Conservation (phyloP, 1,284 basidiomycete species). For the Apiotrichum porosum region DNA sequence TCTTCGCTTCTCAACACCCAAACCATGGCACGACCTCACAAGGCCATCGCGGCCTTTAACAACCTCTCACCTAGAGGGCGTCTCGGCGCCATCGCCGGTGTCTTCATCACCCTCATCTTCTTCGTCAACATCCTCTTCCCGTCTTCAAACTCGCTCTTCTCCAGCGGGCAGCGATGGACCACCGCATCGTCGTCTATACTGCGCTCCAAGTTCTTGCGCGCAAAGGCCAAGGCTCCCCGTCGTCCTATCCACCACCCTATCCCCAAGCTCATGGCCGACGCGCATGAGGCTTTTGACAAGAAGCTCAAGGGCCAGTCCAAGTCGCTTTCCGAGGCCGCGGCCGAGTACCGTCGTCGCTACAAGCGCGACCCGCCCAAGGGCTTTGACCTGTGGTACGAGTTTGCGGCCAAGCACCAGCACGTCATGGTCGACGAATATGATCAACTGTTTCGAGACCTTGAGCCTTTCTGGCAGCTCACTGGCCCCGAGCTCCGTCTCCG, state of each 20-base stretch:
- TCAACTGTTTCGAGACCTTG: constrained; percentile 68
- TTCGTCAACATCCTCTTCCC: constrained; percentile 36
- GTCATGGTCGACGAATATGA: constrained; percentile 89
- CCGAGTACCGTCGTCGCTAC: constrained; percentile 74
- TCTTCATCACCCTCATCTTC: constrained; percentile 26
- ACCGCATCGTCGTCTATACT: constrained; percentile 45
- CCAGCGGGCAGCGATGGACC: constrained; percentile 41
- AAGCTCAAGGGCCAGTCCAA: constrained; percentile 69
- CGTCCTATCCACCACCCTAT: constrained; percentile 66
- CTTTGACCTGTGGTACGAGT: constrained; percentile 84
- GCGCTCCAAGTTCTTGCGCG: constrained; percentile 45
- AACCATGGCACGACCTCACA: constrained; percentile 8
- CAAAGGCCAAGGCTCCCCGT: constrained; percentile 35
- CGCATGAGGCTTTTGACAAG: constrained; percentile 61
- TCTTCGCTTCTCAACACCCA: background rate
- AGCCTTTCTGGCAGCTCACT: constrained; percentile 70
- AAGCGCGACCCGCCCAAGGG: constrained; percentile 73
- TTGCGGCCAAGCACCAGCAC: constrained; percentile 66
- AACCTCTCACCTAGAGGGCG: constrained; percentile 24
- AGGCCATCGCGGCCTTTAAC: constrained; percentile 1
- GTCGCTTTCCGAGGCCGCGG: constrained; percentile 66
- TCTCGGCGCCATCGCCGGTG: constrained; percentile 24
- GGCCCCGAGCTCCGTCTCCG: constrained; percentile 68
- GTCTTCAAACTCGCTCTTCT: constrained; percentile 26
- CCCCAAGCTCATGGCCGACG: constrained; percentile 71